These are phyloP conservation scores for Decorospora gaudefroyi DNA, from an alignment of 2,329 filamentous ascomycete genomes.

Conservation along the genomic window DNA sequence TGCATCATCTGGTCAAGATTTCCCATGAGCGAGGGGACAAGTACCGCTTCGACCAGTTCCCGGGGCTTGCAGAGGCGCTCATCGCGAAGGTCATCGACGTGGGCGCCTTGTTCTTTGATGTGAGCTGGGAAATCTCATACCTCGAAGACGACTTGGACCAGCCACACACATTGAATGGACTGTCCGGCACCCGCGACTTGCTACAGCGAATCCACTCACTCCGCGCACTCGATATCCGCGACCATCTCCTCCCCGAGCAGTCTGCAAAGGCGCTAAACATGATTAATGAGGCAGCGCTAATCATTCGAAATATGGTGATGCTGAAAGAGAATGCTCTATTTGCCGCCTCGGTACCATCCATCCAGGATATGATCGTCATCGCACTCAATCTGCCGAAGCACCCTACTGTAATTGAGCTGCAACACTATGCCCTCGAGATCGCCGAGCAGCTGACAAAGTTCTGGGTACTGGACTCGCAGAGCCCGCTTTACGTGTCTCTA, in stretches of 20 bases:
- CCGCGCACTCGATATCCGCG: constrained; percentile 61
- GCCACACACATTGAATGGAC: constrained; percentile 64
- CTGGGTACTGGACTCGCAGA: constrained; percentile 70
- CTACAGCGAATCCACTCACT: constrained; percentile 72
- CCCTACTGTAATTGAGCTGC: constrained; percentile 77
- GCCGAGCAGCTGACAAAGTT: constrained; percentile 87
- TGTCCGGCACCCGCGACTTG: constrained; percentile 70
- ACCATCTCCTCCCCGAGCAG: constrained; percentile 70
- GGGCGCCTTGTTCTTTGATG: constrained; percentile 76
- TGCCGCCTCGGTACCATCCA: constrained; percentile 71
- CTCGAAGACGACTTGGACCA: constrained; percentile 57
- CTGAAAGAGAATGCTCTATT: constrained; percentile 85
- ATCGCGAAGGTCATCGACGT: constrained; percentile 83
- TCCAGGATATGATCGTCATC: constrained; percentile 83
- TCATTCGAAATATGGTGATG: constrained; percentile 95
- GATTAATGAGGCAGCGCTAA: constrained; percentile 83
- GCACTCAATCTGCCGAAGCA: constrained; percentile 75
- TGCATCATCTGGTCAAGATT: constrained; percentile 93
- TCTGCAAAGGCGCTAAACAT: constrained; percentile 73
- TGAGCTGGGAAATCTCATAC: constrained; percentile 78
- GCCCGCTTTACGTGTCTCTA: constrained; percentile 79
- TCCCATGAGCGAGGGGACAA: constrained; percentile 94
- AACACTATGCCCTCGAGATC: constrained; percentile 89
- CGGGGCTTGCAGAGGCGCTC: constrained; percentile 82
- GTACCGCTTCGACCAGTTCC: constrained; percentile 91